Conservation (phyloP, 495 filamentous ascomycete genomes). For the Beverwykella pulmonaria region DNA sequence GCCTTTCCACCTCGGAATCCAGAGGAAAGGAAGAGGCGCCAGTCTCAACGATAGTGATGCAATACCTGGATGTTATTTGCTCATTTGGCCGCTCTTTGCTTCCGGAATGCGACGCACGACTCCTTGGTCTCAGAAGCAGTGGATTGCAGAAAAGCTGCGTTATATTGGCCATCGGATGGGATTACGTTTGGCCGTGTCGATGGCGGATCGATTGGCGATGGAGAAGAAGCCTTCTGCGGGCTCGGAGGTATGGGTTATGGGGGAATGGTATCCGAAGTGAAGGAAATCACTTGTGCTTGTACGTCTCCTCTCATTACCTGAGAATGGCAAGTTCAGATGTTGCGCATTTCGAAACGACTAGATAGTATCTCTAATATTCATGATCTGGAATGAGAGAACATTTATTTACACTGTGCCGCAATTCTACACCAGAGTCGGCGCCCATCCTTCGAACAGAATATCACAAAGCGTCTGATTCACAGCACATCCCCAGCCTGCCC, state of each 20-base stretch:
- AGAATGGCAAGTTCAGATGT: too few relatives aligned
- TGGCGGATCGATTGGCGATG: not conserved
- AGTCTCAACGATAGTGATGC: not conserved
- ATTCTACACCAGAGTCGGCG: not conserved
- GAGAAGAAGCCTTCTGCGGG: not conserved
- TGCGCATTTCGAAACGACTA: too few relatives aligned
- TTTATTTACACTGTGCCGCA: too few relatives aligned
- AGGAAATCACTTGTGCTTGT: not conserved
- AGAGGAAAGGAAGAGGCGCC: not conserved
- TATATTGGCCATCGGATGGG: conserved; percentile 1
- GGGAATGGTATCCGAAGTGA: not conserved
- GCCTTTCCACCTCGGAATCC: not conserved
- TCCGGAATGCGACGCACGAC: conserved; percentile 2
- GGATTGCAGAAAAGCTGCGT: not conserved
- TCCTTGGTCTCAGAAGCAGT: not conserved
- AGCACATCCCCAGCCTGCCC: conserved; percentile 7
- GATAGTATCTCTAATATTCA: too few relatives aligned
- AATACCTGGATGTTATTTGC: conserved; percentile 1
- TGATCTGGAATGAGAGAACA: too few relatives aligned
- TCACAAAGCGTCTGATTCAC: conserved; percentile 7
- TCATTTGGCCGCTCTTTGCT: not conserved
- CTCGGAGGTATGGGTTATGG: not conserved
- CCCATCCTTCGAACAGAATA: conserved; percentile 7
- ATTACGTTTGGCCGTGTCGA: not conserved
- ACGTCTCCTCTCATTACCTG: too few relatives aligned